Percentiles rank a stretch among this genome's conserved stretches.
phyloP scores from a whole-genome alignment of 2,329 filamentous ascomycete species.

The Polytolypa hystricis region DNA sequence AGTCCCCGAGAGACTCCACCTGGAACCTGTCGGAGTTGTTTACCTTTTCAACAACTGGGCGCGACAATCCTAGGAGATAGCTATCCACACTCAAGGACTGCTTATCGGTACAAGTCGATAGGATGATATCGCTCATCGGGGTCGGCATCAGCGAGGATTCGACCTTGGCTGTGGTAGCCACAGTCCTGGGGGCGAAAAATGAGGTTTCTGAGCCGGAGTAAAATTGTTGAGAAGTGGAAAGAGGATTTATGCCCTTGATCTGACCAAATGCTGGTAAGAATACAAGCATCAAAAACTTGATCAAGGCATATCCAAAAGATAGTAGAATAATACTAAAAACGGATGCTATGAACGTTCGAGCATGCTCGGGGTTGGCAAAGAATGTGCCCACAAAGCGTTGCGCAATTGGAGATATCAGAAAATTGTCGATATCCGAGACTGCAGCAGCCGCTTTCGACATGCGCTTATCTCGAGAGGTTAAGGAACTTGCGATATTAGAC shows the following conservation, averaged over 20 bases:
- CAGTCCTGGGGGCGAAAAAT: too few species aligned
- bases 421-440: too few species aligned
- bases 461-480: too few species aligned
- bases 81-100: conserved; percentile 16
- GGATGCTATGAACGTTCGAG: background rate
- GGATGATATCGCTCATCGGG: conserved; percentile 13
- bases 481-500: too few species aligned
- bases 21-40: conserved; percentile 35
- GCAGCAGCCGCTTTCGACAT: too few species aligned
- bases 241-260: background rate
- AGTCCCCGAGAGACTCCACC: conserved; percentile 43
- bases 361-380: background rate
- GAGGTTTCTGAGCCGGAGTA: background rate
- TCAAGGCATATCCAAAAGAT: background rate
- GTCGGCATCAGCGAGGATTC: conserved; percentile 18
- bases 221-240: background rate
- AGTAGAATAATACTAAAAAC: too few species aligned
- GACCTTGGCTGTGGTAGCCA: conserved; percentile 10
- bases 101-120: conserved; percentile 10
- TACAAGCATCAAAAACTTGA: background rate
- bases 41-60: conserved; percentile 13
- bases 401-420: background rate
- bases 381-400: background rate
- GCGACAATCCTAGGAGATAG: conserved; percentile 17
- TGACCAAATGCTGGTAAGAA: background rate